Evolutionary conservation across 164 flowering plant genomes (phyloP).

Genomic region (Sextonia rubra): DNA sequence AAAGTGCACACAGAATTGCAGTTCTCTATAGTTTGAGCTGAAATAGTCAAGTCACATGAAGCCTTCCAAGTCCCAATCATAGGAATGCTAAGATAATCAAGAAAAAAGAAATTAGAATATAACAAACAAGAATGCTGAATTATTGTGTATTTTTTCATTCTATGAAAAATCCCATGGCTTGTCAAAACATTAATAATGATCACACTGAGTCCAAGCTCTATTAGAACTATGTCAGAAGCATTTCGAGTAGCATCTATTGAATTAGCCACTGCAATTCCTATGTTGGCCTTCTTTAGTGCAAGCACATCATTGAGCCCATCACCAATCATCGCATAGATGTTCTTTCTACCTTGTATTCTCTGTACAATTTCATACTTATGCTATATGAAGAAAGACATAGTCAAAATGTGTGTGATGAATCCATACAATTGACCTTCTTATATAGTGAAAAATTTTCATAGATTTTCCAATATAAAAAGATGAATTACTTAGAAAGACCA

Average conservation of each 20-base stretch:
- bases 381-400: conserved; percentile 24
- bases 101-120: neutral
- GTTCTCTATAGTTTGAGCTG: too few species aligned
- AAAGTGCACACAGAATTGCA: too few species aligned
- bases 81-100: neutral
- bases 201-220: conserved; percentile 64
- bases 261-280: conserved; percentile 66
- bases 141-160: too few species aligned
- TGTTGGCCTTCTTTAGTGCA: conserved; percentile 56
- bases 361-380: conserved; percentile 61
- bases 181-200: conserved; percentile 65
- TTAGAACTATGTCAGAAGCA: conserved; percentile 67
- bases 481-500: too few species aligned
- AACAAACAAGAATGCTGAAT: neutral
- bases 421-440: too few species aligned
- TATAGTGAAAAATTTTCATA: neutral
- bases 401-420: neutral
- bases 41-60: neutral
- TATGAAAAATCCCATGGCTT: conserved; percentile 66
- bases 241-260: conserved; percentile 65
- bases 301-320: too few species aligned
- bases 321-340: conserved; percentile 70
- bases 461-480: neutral
- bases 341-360: conserved; percentile 52
- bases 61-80: neutral